Conservation (phyloP, 148 eudicot genomes). For the Pharnaceum exiguum region DNA sequence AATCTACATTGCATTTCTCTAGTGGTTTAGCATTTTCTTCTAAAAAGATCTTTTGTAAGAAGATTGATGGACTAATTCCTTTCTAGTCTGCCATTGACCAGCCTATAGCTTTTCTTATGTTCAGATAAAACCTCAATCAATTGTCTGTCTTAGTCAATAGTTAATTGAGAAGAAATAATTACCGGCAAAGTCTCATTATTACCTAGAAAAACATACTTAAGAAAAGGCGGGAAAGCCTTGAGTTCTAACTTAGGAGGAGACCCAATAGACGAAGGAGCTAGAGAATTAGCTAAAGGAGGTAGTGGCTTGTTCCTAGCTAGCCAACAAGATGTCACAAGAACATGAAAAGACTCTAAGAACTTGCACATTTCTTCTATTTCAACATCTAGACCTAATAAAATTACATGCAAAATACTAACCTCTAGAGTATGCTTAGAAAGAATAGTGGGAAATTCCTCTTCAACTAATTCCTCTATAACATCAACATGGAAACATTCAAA, state of each 20-base stretch:
- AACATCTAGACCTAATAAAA: background rate
- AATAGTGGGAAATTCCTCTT: background rate
- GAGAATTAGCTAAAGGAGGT: background rate
- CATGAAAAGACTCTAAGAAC: background rate
- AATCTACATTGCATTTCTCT: too few relatives aligned
- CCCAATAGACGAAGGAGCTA: background rate
- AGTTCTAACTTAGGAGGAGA: too few relatives aligned
- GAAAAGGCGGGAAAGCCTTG: too few relatives aligned
- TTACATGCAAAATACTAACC: background rate
- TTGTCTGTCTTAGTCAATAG: too few relatives aligned
- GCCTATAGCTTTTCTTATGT: too few relatives aligned
- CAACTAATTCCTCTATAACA: background rate
- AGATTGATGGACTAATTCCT: too few relatives aligned
- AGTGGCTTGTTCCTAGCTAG: background rate
- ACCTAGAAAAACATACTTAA: background rate
- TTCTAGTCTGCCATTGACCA: too few relatives aligned
- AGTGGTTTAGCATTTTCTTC: too few relatives aligned
- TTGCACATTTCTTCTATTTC: background rate
- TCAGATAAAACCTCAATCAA: too few relatives aligned
- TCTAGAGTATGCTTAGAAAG: background rate
- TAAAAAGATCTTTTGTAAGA: too few relatives aligned
- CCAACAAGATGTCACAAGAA: background rate
- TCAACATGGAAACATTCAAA: background rate
- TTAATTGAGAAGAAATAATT: background rate
- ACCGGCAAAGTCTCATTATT: background rate